phyloP scores from a whole-genome alignment of 2,329 filamentous ascomycete genomes.

The Colletotrichum abscissum region DNA sequence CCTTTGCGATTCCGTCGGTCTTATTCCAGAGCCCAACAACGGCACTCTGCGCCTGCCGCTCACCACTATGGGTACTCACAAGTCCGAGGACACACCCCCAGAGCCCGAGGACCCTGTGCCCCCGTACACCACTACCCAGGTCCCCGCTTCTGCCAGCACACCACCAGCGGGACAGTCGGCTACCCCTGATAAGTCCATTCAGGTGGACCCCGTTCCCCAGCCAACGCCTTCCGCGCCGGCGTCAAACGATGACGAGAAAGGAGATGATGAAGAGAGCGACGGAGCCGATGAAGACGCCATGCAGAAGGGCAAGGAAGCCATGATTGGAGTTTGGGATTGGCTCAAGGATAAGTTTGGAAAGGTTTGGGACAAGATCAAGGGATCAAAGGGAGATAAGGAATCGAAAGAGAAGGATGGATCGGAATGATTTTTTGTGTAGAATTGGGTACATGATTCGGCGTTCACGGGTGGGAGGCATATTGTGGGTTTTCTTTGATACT shows the following conservation, averaged over 20 bases:
- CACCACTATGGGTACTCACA: slow-evolving; percentile 71
- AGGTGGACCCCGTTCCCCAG: slow-evolving; percentile 39
- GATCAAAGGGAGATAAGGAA: slow-evolving; percentile 17
- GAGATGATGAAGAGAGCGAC: slow-evolving; percentile 36
- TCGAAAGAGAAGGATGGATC: neutral
- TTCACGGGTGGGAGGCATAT: slow-evolving; percentile 22
- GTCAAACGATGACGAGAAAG: slow-evolving; percentile 21
- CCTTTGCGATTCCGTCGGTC: slow-evolving; percentile 85
- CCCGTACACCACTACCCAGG: slow-evolving; percentile 36
- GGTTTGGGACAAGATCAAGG: slow-evolving; percentile 58
- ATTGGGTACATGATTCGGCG: slow-evolving; percentile 12
- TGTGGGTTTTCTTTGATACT: slow-evolving; percentile 26
- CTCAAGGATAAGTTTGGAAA: slow-evolving; percentile 58
- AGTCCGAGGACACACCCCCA: slow-evolving; percentile 57
- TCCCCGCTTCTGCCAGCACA: slow-evolving; percentile 29
- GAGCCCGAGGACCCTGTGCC: slow-evolving; percentile 65
- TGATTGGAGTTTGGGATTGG: slow-evolving; percentile 62
- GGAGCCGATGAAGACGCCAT: slow-evolving; percentile 42
- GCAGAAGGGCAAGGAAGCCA: slow-evolving; percentile 41
- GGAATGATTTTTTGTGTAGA: slow-evolving; percentile 9
- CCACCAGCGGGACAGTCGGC: slow-evolving; percentile 23
- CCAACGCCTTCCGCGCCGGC: slow-evolving; percentile 36
- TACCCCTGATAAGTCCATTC: slow-evolving; percentile 32
- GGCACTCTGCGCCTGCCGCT: slow-evolving; percentile 84
- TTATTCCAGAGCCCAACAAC: slow-evolving; percentile 83